Percentiles rank a stretch among this genome's conserved stretches.
Conservation (phyloP, 2,329 filamentous ascomycete species). For the Helotiales sp. region DNA sequence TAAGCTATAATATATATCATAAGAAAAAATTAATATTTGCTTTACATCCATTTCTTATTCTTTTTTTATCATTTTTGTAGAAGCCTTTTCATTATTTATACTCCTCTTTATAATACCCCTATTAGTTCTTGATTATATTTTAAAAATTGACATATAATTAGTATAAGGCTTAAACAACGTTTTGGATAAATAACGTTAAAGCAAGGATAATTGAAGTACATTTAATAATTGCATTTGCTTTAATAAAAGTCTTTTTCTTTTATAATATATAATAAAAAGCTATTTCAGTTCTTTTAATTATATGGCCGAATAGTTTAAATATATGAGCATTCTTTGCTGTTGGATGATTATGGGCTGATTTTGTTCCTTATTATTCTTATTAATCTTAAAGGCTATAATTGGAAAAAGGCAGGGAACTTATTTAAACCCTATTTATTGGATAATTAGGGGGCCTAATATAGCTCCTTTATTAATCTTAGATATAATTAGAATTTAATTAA, state of each 20-base stretch:
- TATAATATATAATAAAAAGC: not conserved
- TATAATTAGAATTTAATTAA: slow-evolving; percentile 24
- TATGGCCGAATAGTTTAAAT: not conserved
- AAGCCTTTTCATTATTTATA: no score
- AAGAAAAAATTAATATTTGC: no score
- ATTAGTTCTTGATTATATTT: no score
- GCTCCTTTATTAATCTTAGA: slow-evolving; percentile 15
- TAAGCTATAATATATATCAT: no score
- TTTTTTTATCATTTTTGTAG: no score
- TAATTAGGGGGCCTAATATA: slow-evolving; percentile 15
- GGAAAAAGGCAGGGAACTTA: slow-evolving; percentile 7
- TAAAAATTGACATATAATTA: not conserved
- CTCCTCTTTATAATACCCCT: no score
- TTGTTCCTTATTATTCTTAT: slow-evolving; percentile 7
- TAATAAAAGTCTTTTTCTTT: not conserved
- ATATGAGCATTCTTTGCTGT: slow-evolving; percentile 2
- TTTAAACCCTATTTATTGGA: slow-evolving; percentile 20
- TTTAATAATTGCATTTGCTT: not conserved
- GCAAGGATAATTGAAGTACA: not conserved
- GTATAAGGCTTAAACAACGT: not conserved
- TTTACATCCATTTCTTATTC: no score
- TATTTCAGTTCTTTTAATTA: not conserved
- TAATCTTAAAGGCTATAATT: slow-evolving; percentile 12
- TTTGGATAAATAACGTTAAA: not conserved
- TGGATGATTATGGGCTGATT: slow-evolving; percentile 3